Base-by-base conservation (phyloP, 1,284 basidiomycete genomes). In the Fomes fomentarius region DNA sequence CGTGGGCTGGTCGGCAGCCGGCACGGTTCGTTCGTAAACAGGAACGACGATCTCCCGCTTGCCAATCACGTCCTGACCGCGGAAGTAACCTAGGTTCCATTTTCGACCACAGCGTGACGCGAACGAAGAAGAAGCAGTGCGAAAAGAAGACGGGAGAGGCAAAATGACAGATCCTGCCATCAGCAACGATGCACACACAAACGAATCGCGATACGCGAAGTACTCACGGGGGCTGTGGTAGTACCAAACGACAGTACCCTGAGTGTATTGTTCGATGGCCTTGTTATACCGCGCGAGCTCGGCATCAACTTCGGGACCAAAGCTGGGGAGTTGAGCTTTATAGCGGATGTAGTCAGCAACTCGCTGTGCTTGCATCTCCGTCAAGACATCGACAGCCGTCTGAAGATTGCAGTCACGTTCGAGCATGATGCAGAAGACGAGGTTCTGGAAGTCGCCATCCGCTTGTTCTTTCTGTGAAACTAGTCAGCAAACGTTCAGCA, bases 191-290 rank as follows among this genome's bases (percentile, higher is more conserved):
- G 24, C 28, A 22, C 37, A 19, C 19, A 24, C 38, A 14, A 11
- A 3, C 21, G 6, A 2, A 40, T 24, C 38, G 11, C 3, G 21
- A 39, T 10, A 25, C 4, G 21, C n/a, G 14, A 26, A 21, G n/a
- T 1, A 42, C 61, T 61, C 58, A 75, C 74, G 66, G 28, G 74
- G 72, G 54, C 73, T 74, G 8, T 71, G 65, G 43, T 77, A 79
- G 51, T 76, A 78, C 79, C 79, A 81, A 34, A 77, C 60, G 7
- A 79, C 71, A 4, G 76, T 77, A 15, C 79, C 78, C 54, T 80
- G 79, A 1, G 75, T 74, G 61, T 77, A 80, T 53, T 78, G 70
- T 60, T 80, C 79, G 11, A 80, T 62, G 1, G 73, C 75, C 33
- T 63, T 62, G 51, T 74, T 57, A 63, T 79, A 79, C 11, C 62